These are phyloP conservation scores for Penicillium rolfsii DNA, from an alignment of 2,329 filamentous ascomycete species.

Conservation along the genomic window DNA sequence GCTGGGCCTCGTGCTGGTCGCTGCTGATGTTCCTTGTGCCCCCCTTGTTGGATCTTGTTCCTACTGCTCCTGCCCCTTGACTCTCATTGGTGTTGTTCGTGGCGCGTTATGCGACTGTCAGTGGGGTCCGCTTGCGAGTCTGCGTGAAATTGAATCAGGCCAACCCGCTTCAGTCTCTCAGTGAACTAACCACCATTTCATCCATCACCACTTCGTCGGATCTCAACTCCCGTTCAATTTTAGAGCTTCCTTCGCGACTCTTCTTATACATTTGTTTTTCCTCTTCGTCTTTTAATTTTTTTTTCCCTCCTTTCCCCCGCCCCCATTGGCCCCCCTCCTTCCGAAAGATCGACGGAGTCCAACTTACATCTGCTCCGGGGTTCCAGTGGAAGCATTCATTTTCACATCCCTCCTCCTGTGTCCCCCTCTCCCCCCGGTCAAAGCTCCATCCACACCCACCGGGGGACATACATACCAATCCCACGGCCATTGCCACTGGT, in stretches of 20 bases:
- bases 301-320: background rate
- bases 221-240: background rate
- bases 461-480: background rate
- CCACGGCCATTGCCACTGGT: slow-evolving; percentile 5
- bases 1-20: background rate
- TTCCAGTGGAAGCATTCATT: slow-evolving; percentile 6
- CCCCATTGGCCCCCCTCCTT: slow-evolving; percentile 15
- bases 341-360: slow-evolving; percentile 4
- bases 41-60: background rate
- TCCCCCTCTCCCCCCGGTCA: background rate
- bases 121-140: background rate
- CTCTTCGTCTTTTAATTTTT: background rate
- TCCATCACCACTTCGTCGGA: background rate
- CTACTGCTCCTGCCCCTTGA: background rate
- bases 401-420: background rate
- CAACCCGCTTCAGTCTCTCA: background rate
- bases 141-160: background rate
- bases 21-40: background rate
- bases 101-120: slow-evolving; percentile 1
- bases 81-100: slow-evolving; percentile 1
- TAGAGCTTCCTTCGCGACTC: background rate
- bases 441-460: background rate
- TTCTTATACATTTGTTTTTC: background rate
- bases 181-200: background rate
- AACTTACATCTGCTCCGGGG: slow-evolving; percentile 23